Conservation (phyloP, 148 eudicot species). For the Polygonum maritimum region DNA sequence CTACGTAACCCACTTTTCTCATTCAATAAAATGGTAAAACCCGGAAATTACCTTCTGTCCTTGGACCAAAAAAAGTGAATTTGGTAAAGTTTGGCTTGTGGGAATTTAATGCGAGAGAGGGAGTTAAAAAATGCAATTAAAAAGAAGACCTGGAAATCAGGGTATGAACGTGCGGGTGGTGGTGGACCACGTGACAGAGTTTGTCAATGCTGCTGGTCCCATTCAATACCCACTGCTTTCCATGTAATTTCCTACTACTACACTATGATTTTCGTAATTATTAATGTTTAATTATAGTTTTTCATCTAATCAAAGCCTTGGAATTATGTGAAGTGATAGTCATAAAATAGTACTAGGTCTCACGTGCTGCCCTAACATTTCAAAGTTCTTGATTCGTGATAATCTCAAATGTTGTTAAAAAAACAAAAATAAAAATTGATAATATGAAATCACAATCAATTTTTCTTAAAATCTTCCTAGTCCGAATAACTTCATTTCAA, state of each 20-base stretch:
- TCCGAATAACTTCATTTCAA: no score
- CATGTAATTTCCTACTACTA: neutral
- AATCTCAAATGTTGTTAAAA: neutral
- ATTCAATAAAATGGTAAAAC: no score
- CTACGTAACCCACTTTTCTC: no score
- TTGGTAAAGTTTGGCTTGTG: no score
- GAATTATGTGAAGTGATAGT: neutral
- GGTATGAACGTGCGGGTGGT: constrained; percentile 33
- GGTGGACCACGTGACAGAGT: constrained; percentile 25
- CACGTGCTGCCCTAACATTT: neutral
- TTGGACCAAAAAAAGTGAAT: no score
- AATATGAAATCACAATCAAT: neutral
- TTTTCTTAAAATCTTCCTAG: no score
- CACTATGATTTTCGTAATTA: neutral
- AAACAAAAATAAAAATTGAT: no score
- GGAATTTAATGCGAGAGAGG: no score
- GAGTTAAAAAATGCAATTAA: neutral
- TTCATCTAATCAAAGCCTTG: neutral
- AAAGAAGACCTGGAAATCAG: constrained; percentile 20
- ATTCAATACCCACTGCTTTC: neutral
- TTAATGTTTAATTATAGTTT: neutral
- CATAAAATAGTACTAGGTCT: neutral
- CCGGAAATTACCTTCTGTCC: no score
- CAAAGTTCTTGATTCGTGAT: neutral
- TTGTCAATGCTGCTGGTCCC: neutral